Evolutionary conservation across 2,329 filamentous ascomycete genomes (phyloP), one percentile per base, ranked within the genome.

Genomic region (Arthrobotrys sphaeroides): DNA sequence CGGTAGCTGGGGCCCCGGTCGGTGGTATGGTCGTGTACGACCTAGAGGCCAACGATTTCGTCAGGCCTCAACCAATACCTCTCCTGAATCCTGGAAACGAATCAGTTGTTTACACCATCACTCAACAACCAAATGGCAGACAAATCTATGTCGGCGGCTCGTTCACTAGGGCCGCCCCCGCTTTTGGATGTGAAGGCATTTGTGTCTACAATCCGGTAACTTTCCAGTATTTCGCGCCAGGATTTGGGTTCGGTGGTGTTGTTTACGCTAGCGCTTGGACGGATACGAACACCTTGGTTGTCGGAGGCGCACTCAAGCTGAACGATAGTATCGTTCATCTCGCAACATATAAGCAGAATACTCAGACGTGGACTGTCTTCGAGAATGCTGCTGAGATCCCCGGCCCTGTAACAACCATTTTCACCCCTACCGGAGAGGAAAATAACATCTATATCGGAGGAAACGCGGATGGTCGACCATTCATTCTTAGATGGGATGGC

Each of bases 81-180:
- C 70, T 74, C 13, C 43, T 53, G 38, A 20, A 43, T 5, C 53
- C 20, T 9, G 94, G 94, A 12, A 84, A 85, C 4, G 87, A 89
- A 77, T 88, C 89, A 24, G 88, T 88, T 1, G 93, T 98, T 43
- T 90, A 92, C 70, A 85, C 91, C 26, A 93, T 99, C 78, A 87
- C 88, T 9, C 85, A 90, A 6, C 90, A 90, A 66, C 91, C 92
- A 0, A 87, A 87, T 65, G 89, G 89, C 16, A 85, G 86, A 0
- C 89, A 95, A 59, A 86, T 99, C 10, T 99, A 91, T 80, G 91
- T 99, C 31, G 94, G 91, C 38, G 95, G 95, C 31, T 88, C 87
- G 7, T 99, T 98, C 80, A 76, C 73, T 1, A 7, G 53, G 18
- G 70, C 51, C 16, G 78, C 75, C n/a, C 78, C 78, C 43, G 51